Evolutionary conservation across 768 basidiomycete species (phyloP), one percentile per base, ranked within the genome.

Genomic region (Rhodotorula graminis): DNA sequence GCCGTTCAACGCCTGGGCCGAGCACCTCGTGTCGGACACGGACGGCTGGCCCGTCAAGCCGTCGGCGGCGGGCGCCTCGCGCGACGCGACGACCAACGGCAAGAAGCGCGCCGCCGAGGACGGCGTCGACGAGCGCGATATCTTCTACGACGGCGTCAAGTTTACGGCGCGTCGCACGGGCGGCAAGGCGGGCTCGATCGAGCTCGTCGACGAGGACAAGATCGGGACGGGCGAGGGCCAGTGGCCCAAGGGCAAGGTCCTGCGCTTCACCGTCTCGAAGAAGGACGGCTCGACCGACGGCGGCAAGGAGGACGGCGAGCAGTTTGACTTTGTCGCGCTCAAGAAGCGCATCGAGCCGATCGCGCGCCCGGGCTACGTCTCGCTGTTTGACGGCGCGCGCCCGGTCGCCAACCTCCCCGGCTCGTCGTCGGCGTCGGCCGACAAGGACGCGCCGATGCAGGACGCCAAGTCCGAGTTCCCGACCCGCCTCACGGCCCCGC

Each of bases 241-340:
- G 29, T 82, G 81, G 75, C 83, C 85, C 31, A 84, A 82, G 74
- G 85, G 85, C 21, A 85, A 85, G 18, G 86, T 87, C 7, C 78
- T 89, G 70, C 83, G 83, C 73, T 88, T 87, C 72, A 85, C 85
- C 29, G 55, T 76, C 65, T 31, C 56, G n/a, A 65, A 64, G 63
- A 61, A 58, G 42, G 72, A 71, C 40, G 65, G 65, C 40, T 23
- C 65, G n/a, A 19, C 49, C 31, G 60, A 52, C 7, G 65, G 61
- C 60, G 69, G 61, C 33, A 44, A 56, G 50, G 74, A 75, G 65
- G 61, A 59, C n/a, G 86, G 87, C 58, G 76, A 64, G 33, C 84
- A 85, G 64, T 88, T 88, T 14, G 84, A 83, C 64, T 88, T 90
- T 76, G 86, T 86, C 53, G 84, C 87, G 70, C 87, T 87, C 80